Evolutionary conservation across 2,329 filamentous ascomycete species (phyloP).

Genomic region (Hirsutella minnesotensis): DNA sequence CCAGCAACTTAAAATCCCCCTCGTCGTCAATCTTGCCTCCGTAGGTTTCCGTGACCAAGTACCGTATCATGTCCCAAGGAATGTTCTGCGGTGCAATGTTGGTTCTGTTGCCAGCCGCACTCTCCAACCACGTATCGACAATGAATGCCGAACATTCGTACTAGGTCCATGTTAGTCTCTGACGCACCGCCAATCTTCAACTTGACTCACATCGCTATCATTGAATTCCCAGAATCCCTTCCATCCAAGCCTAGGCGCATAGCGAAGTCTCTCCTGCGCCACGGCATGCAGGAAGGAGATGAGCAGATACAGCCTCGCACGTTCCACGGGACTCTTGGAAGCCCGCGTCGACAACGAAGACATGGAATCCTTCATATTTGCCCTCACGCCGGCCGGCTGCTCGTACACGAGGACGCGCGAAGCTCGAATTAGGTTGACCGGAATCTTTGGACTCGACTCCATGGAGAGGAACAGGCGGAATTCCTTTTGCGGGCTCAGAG

Average conservation of each 20-base stretch:
- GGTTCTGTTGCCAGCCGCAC: slow-evolving; percentile 68
- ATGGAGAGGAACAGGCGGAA: slow-evolving; percentile 96
- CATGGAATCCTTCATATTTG: slow-evolving; percentile 98
- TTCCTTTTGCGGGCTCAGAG: slow-evolving; percentile 82
- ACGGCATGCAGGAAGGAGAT: slow-evolving; percentile 93
- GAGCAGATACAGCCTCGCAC: slow-evolving; percentile 77
- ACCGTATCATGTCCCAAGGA: slow-evolving; percentile 92
- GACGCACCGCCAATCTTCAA: not conserved
- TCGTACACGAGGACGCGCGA: slow-evolving; percentile 96
- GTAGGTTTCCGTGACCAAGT: slow-evolving; percentile 85
- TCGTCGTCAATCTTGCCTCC: slow-evolving; percentile 95
- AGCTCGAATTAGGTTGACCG: slow-evolving; percentile 86
- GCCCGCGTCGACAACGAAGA: slow-evolving; percentile 67
- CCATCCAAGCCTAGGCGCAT: slow-evolving; percentile 90
- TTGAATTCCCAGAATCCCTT: slow-evolving; percentile 99
- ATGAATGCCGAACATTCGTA: slow-evolving; percentile 97
- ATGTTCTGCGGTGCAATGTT: slow-evolving; percentile 91
- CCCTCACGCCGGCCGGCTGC: slow-evolving; percentile 88
- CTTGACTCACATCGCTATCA: slow-evolving; percentile 75
- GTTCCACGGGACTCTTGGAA: slow-evolving; percentile 76
- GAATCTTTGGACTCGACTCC: slow-evolving; percentile 94
- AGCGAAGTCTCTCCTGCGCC: slow-evolving; percentile 85
- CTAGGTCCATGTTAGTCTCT: slow-evolving; percentile 26
- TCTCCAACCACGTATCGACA: slow-evolving; percentile 88
- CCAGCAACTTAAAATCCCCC: slow-evolving; percentile 65